Conservation (phyloP, 345 rosid species). For the Raphanus raphanistrum region DNA sequence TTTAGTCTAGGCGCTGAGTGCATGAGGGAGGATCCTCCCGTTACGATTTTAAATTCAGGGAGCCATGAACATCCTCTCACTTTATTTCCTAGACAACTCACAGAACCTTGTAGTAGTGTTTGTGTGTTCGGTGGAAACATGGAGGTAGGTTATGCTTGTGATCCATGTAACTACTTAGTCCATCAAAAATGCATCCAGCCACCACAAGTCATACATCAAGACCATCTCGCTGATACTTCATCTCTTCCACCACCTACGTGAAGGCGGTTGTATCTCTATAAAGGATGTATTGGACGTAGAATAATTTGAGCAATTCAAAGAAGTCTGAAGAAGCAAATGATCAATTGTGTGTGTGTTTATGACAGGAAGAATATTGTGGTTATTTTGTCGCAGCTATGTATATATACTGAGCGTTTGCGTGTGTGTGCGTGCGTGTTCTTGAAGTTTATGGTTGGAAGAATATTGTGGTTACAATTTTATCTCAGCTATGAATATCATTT, state of each 20-base stretch:
- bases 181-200: slow-evolving; percentile 5
- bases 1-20: slow-evolving; percentile 4
- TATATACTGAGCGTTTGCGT: background rate
- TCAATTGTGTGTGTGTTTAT: no score
- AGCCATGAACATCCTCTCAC: slow-evolving; percentile 11
- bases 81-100: background rate
- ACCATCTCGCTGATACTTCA: background rate
- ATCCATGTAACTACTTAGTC: slow-evolving; percentile 22
- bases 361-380: background rate
- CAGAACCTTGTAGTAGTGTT: background rate
- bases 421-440: background rate
- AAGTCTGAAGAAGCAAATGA: no score
- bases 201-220: background rate
- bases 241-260: background rate
- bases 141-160: slow-evolving; percentile 14
- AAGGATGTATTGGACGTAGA: no score
- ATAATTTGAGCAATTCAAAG: no score
- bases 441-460: background rate
- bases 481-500: no score
- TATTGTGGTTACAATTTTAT: background rate
- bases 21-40: background rate
- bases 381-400: background rate
- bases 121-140: slow-evolving; percentile 7
- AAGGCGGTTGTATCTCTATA: background rate
- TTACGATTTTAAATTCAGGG: background rate